A percentile compares a stretch with the other conserved stretches of the same genome.
These are phyloP conservation scores for Aspergillus sp. DNA, from an alignment of 2,329 filamentous ascomycete species.

Conservation along the genomic window DNA sequence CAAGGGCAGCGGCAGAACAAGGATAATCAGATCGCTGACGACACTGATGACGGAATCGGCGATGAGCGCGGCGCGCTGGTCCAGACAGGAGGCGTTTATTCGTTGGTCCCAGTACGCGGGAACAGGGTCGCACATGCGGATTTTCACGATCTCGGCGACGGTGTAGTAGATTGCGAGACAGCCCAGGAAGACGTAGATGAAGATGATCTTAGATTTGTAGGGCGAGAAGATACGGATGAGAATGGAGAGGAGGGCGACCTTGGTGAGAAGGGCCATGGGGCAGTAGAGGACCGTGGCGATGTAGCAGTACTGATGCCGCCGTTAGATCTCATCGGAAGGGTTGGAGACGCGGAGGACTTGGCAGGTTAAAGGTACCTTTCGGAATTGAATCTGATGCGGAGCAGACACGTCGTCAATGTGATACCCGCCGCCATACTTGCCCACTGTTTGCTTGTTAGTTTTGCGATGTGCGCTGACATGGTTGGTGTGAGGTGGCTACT, in stretches of 20 bases:
- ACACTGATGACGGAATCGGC: slow-evolving; percentile 42
- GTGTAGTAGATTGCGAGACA: slow-evolving; percentile 37
- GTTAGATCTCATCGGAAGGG: background rate
- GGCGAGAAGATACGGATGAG: slow-evolving; percentile 40
- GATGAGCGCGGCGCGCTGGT: slow-evolving; percentile 38
- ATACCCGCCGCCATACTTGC: slow-evolving; percentile 37
- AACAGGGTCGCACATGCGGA: slow-evolving; percentile 39
- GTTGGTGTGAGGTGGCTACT: background rate
- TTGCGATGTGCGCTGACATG: background rate
- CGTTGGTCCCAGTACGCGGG: slow-evolving; percentile 34
- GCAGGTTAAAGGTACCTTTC: slow-evolving; percentile 19
- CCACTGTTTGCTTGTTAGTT: slow-evolving; percentile 23
- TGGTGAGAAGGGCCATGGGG: slow-evolving; percentile 41
- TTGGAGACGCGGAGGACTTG: background rate
- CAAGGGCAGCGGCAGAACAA: slow-evolving; percentile 37
- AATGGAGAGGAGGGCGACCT: slow-evolving; percentile 39
- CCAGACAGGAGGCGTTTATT: slow-evolving; percentile 29
- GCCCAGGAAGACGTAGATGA: slow-evolving; percentile 37
- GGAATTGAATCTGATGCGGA: slow-evolving; percentile 22
- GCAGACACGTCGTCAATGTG: slow-evolving; percentile 27
- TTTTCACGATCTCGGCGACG: slow-evolving; percentile 37
- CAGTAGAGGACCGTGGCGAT: slow-evolving; percentile 41
- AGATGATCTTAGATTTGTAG: slow-evolving; percentile 31
- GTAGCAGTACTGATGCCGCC: slow-evolving; percentile 29
- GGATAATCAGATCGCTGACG: slow-evolving; percentile 37